Evolutionary conservation across 306 rosid genomes (phyloP).

Genomic region (Citrullus mucosospermus): DNA sequence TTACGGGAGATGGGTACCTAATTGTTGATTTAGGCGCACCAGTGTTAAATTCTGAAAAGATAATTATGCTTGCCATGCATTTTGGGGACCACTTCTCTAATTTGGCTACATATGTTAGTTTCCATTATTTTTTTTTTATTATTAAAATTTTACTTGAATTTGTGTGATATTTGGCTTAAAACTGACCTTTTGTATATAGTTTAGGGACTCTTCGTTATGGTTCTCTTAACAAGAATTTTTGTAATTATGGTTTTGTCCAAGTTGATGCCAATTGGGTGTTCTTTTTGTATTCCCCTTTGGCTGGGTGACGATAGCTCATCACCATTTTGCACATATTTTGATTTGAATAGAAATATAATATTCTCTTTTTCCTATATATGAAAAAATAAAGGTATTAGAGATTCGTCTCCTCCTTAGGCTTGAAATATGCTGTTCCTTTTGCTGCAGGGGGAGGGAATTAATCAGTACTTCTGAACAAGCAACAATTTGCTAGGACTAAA

Average conservation of each 20-base stretch:
- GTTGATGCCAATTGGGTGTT: not conserved
- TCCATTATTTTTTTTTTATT: not conserved
- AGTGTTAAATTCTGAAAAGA: not conserved
- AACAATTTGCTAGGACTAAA: slow-evolving; percentile 7
- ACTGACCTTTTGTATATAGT: not conserved
- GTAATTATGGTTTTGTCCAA: not conserved
- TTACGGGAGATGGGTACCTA: not conserved
- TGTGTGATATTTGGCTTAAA: not conserved
- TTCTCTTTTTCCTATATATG: not conserved
- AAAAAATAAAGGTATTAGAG: not conserved
- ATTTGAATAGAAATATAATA: not conserved
- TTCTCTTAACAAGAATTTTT: not conserved
- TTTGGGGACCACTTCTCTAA: not conserved
- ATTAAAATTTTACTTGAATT: not conserved
- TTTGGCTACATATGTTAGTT: not conserved
- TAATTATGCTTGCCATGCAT: not conserved
- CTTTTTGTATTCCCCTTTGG: not conserved
- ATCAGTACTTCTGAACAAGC: not conserved
- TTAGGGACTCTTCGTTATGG: not conserved
- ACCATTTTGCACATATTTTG: not conserved
- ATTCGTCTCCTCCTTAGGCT: not conserved
- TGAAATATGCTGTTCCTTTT: not conserved
- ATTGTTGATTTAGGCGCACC: not conserved
- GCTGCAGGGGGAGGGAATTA: slow-evolving; percentile 15
- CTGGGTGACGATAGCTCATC: not conserved